These are phyloP conservation scores for Aspergillus sclerotialis DNA, from an alignment of 2,329 filamentous ascomycete genomes.

Conservation along the genomic window DNA sequence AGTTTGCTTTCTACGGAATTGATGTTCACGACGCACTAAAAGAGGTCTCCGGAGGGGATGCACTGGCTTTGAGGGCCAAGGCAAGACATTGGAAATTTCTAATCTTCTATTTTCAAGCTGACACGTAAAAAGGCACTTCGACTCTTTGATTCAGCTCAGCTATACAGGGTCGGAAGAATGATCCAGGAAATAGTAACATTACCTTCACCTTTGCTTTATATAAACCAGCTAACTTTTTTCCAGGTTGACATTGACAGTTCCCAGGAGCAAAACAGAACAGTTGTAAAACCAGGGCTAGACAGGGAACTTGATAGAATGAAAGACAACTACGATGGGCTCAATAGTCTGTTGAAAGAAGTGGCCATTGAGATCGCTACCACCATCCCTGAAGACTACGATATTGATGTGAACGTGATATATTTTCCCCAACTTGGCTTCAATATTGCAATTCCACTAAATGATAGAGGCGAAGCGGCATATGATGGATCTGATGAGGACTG, in stretches of 20 bases:
- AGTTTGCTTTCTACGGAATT: slow-evolving; percentile 66
- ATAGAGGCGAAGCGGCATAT: slow-evolving; percentile 55
- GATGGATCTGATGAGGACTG: slow-evolving; percentile 61
- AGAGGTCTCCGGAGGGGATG: slow-evolving; percentile 49
- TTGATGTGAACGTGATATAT: slow-evolving; percentile 70
- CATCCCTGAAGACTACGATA: slow-evolving; percentile 52
- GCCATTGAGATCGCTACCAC: slow-evolving; percentile 56
- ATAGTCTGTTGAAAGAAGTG: slow-evolving; percentile 62
- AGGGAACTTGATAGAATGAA: slow-evolving; percentile 70
- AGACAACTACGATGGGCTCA: slow-evolving; percentile 68
- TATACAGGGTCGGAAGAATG: slow-evolving; percentile 61
- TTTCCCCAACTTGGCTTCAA: slow-evolving; percentile 90
- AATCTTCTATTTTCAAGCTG: slow-evolving; percentile 1
- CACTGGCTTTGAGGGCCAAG: slow-evolving; percentile 48
- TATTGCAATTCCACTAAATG: slow-evolving; percentile 62
- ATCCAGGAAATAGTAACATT: slow-evolving; percentile 57
- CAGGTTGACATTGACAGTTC: slow-evolving; percentile 74
- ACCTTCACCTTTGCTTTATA: neutral
- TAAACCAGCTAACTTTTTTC: slow-evolving; percentile 7
- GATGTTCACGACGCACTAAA: slow-evolving; percentile 60
- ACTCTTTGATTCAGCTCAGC: slow-evolving; percentile 50
- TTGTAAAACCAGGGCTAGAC: slow-evolving; percentile 67
- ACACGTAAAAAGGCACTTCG: slow-evolving; percentile 45
- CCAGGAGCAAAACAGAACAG: slow-evolving; percentile 61
- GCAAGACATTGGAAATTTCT: slow-evolving; percentile 24